phyloP scores from a whole-genome alignment of 495 filamentous ascomycete genomes.

The Apiosordaria backusii region DNA sequence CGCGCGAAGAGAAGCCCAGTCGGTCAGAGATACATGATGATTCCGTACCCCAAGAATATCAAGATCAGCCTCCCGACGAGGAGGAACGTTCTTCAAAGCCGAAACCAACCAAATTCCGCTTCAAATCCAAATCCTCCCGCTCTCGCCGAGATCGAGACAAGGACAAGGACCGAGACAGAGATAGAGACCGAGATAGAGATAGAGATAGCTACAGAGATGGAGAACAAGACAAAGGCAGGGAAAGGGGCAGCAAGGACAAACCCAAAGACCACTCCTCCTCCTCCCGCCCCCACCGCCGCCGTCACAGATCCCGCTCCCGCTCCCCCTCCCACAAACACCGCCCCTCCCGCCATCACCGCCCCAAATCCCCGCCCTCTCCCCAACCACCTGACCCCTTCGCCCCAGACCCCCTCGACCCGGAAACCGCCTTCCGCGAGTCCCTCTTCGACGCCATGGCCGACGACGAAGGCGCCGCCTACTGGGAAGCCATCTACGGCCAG shows the following conservation, averaged over 20 bases:
- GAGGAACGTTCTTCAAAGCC: constrained; percentile 10
- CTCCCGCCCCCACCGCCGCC: constrained; percentile 13
- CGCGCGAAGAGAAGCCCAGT: background rate
- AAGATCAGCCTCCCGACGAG: background rate
- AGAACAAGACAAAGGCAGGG: too few species aligned
- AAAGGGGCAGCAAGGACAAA: constrained; percentile 13
- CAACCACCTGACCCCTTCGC: constrained; percentile 44
- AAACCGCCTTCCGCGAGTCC: constrained; percentile 84
- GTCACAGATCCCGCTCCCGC: constrained; percentile 8
- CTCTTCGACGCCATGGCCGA: constrained; percentile 98
- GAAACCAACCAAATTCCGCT: constrained; percentile 53
- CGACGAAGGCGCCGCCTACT: constrained; percentile 93
- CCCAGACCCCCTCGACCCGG: constrained; percentile 55
- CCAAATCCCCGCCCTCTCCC: constrained; percentile 18
- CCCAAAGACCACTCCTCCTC: constrained; percentile 21
- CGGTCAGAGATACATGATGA: background rate
- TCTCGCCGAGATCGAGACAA: constrained; percentile 14
- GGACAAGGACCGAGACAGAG: constrained; percentile 4
- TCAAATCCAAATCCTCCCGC: constrained; percentile 46
- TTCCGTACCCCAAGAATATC: background rate
- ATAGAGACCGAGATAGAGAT: background rate
- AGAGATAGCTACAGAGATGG: constrained; percentile 30
- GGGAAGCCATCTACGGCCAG: constrained; percentile 92
- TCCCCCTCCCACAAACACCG: constrained; percentile 27
- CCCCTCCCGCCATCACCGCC: constrained; percentile 22